Evolutionary conservation across 257 asterid genomes (phyloP), one percentile per base, ranked within the genome.

Genomic region (Ballota nigra): DNA sequence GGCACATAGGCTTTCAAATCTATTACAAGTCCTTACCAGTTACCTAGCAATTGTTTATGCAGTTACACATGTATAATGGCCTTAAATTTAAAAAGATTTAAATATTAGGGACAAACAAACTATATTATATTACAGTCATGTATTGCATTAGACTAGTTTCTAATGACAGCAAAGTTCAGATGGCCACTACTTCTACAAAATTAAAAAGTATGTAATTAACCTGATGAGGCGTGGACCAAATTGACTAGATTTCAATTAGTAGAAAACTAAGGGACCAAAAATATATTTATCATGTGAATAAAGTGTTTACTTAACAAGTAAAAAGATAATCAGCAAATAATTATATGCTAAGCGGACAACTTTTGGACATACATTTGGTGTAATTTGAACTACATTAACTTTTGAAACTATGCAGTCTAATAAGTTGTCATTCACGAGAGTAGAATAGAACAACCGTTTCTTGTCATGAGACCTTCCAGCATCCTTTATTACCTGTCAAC

Each of bases 371-470:
- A 83, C 87, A 45, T 66, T 55, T 71, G 82, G 75, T 69, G 74
- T 71, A 65, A 73, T 69, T 72, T 80, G 87, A 73, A 83, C 80
- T 70, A 83, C 85, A 69, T 78, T 66, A 38, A 80, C 85, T 83
- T 80, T 83, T 65, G 87, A 80, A 75, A 83, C 75, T 63, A 83
- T 60, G 68, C 85, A 78, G 40, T 83, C 87, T 57, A 83, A 78
- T 66, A 75, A 59, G 81, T 83, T 83, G 79, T 83, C 87, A 22
- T 83, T 83, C 83, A 80, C 69, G 67, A 83, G 60, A 72, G 85
- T 78, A 72, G 85, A 83, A 66, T 78, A 76, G 75, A 83, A 83
- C 58, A 83, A 72, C 68, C 87, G 85, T 43, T 69, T 75, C 82
- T 83, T 78, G 85, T 80, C 83, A 70, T 78, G 82, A 65, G 82